Evolutionary conservation across 495 filamentous ascomycete species (phyloP).

Genomic region (Podospora appendiculata): DNA sequence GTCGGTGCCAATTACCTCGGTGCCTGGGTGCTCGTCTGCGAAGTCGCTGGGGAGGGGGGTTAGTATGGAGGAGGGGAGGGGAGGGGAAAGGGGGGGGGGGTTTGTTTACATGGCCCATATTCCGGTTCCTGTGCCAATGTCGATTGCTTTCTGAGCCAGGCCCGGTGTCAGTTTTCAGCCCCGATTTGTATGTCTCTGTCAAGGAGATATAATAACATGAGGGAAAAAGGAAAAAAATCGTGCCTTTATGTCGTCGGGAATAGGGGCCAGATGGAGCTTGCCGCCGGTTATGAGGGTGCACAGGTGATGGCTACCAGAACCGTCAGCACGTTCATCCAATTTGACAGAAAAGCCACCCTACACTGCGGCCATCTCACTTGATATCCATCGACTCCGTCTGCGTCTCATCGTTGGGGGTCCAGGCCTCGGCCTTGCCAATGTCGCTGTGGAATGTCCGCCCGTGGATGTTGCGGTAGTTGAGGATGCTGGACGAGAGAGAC

Average conservation of each 20-base stretch:
- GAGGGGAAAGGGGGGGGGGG: neutral
- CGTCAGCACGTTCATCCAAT: neutral
- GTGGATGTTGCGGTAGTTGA: slow-evolving; percentile 34
- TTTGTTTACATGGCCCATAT: slow-evolving; percentile 37
- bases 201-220: neutral
- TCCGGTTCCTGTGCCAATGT: slow-evolving; percentile 55
- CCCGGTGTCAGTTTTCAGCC: neutral
- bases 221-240: neutral
- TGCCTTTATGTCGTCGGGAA: slow-evolving; percentile 27
- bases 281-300: slow-evolving; percentile 41
- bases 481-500: slow-evolving; percentile 35
- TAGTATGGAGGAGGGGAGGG: neutral
- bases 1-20: slow-evolving; percentile 59
- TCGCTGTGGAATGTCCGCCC: slow-evolving; percentile 32
- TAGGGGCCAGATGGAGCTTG: slow-evolving; percentile 48
- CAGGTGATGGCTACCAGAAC: slow-evolving; percentile 22
- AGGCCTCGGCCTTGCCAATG: slow-evolving; percentile 20
- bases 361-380: slow-evolving; percentile 12
- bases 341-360: neutral
- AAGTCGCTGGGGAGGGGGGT: slow-evolving; percentile 15
- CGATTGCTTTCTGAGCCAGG: slow-evolving; percentile 43
- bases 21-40: slow-evolving; percentile 41
- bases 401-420: slow-evolving; percentile 31
- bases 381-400: slow-evolving; percentile 35
- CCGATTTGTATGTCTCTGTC: neutral